Conservation (phyloP, 2,329 filamentous ascomycete genomes). For the Fusarium sp. region DNA sequence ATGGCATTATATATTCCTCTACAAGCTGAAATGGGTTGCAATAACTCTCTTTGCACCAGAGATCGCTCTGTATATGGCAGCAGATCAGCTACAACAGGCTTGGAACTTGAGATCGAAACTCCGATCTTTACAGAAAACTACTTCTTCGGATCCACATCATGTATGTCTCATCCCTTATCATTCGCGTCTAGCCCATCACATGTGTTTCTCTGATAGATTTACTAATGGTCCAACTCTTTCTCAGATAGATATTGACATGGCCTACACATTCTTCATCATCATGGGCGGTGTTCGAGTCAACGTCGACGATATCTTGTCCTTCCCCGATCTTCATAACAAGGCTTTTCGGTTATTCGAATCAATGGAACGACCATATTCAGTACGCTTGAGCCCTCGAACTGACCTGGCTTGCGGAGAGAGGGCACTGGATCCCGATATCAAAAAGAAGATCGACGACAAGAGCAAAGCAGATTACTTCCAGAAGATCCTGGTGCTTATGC, state of each 20-base stretch:
- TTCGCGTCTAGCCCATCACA: too few species aligned
- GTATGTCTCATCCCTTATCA: not conserved
- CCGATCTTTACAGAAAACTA: not conserved
- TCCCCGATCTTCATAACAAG: constrained; percentile 5
- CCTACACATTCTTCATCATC: constrained; percentile 47
- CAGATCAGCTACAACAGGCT: constrained; percentile 24
- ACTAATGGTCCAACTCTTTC: not conserved
- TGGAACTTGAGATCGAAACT: constrained; percentile 14
- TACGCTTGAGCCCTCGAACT: constrained; percentile 7
- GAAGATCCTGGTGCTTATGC: constrained; percentile 52
- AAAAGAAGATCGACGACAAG: constrained; percentile 48
- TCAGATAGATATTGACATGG: constrained; percentile 21
- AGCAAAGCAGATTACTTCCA: constrained; percentile 53
- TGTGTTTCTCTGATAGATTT: not conserved
- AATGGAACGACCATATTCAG: constrained; percentile 6
- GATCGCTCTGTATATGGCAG: constrained; percentile 45
- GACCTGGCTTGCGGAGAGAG: constrained; percentile 12
- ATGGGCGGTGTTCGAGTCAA: constrained; percentile 47
- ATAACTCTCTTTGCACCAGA: constrained; percentile 50
- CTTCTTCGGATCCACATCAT: not conserved
- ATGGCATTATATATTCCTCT: constrained; percentile 7
- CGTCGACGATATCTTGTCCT: constrained; percentile 11
- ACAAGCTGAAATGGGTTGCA: constrained; percentile 47
- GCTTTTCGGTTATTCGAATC: constrained; percentile 1
- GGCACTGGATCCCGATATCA: constrained; percentile 10